Conservation (phyloP, 345 rosid species). For the Arabis alpina region DNA sequence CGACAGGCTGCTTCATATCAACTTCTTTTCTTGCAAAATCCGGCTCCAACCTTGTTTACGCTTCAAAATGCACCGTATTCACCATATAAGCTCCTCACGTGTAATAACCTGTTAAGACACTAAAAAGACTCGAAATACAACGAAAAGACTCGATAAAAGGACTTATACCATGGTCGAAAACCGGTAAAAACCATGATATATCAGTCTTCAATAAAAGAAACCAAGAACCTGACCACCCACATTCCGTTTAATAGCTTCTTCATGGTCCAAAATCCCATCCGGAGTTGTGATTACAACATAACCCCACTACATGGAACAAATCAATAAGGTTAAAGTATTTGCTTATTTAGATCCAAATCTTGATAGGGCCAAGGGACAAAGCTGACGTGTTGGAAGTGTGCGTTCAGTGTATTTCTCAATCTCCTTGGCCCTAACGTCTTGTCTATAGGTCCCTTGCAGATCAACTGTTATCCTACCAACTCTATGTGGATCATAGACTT, state of each 20-base stretch:
- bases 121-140: too few species aligned
- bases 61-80: too few species aligned
- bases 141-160: too few species aligned
- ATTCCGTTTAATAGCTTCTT: conserved; percentile 75
- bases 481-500: conserved; percentile 83
- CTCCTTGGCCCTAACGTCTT: conserved; percentile 83
- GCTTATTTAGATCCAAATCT: not conserved
- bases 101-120: too few species aligned
- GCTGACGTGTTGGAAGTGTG: conserved; percentile 84
- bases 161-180: too few species aligned
- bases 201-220: conserved; percentile 68
- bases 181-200: too few species aligned
- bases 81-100: too few species aligned
- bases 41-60: too few species aligned
- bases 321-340: not conserved
- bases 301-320: conserved; percentile 70
- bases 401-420: conserved; percentile 65
- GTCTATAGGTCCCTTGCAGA: conserved; percentile 87
- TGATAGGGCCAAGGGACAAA: conserved; percentile 39
- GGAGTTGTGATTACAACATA: conserved; percentile 91
- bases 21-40: too few species aligned
- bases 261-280: conserved; percentile 93
- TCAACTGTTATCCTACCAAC: conserved; percentile 88
- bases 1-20: too few species aligned
- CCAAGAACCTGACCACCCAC: conserved; percentile 95